Evolutionary conservation across 1,284 basidiomycete genomes (phyloP).

Genomic region (Naganishia liquefaciens): DNA sequence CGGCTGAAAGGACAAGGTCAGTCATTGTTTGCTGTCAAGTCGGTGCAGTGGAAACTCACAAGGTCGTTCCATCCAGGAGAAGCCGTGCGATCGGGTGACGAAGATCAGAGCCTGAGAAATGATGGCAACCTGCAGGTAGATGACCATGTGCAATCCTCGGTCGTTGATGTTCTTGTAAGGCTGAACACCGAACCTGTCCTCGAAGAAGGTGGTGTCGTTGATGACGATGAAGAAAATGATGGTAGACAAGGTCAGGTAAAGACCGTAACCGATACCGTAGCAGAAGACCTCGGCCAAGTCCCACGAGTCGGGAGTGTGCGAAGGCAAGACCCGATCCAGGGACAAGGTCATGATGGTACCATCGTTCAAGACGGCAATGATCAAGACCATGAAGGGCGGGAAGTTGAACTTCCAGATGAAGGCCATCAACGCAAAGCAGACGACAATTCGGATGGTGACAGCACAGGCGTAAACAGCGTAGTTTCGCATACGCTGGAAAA

Average conservation of each 20-base stretch:
- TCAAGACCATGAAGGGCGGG: slow-evolving; percentile 99
- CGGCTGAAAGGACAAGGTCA: slow-evolving; percentile 47
- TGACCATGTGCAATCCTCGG: slow-evolving; percentile 59
- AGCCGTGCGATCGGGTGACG: slow-evolving; percentile 91
- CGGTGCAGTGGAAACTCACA: slow-evolving; percentile 14
- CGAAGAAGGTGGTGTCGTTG: slow-evolving; percentile 86
- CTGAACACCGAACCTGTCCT: slow-evolving; percentile 76
- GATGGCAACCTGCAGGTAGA: slow-evolving; percentile 86
- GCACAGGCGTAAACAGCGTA: slow-evolving; percentile 75
- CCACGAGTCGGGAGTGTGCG: slow-evolving; percentile 89
- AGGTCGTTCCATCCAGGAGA: slow-evolving; percentile 98
- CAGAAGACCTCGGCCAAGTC: slow-evolving; percentile 94
- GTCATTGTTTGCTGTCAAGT: not conserved
- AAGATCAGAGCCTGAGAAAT: slow-evolving; percentile 98
- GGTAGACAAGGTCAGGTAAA: slow-evolving; percentile 88
- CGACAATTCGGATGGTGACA: slow-evolving; percentile 95
- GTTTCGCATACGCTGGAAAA: slow-evolving; percentile 97
- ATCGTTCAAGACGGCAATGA: slow-evolving; percentile 95
- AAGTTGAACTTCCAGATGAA: slow-evolving; percentile 97
- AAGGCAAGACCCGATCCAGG: slow-evolving; percentile 92
- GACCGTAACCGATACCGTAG: slow-evolving; percentile 89
- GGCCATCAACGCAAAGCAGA: slow-evolving; percentile 92
- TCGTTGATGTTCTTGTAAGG: slow-evolving; percentile 55
- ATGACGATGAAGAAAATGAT: slow-evolving; percentile 80
- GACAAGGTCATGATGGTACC: slow-evolving; percentile 99